These are phyloP conservation scores for Fusarium pseudograminearum DNA, from an alignment of 2,329 filamentous ascomycete species.

Conservation along the genomic window DNA sequence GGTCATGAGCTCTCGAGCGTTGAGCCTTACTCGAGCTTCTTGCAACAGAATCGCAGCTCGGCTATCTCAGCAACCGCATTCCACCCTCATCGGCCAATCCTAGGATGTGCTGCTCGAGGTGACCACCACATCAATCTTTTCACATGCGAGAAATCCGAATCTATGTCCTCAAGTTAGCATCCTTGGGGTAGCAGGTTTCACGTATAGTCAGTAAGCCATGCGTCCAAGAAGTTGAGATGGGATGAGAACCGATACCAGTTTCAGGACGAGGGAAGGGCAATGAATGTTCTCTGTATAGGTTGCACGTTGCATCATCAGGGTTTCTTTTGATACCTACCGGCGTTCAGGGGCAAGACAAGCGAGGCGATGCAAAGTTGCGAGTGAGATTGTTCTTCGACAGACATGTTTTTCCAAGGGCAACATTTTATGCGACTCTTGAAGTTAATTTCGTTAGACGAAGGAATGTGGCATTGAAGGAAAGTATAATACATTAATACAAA, in stretches of 20 bases:
- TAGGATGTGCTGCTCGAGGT: conserved; percentile 87
- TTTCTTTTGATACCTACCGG: conserved; percentile 39
- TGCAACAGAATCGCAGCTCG: conserved; percentile 81
- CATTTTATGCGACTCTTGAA: conserved; percentile 3
- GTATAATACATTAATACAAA: conserved; percentile 40
- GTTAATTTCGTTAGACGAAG: conserved; percentile 28
- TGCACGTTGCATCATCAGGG: conserved; percentile 45
- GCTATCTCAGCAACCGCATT: conserved; percentile 92
- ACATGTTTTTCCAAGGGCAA: conserved; percentile 18
- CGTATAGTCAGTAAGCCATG: conserved; percentile 24
- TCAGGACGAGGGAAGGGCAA: conserved; percentile 5
- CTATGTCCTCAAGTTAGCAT: conserved; percentile 49
- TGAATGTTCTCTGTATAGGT: conserved; percentile 36
- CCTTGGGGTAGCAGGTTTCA: conserved; percentile 37
- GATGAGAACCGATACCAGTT: conserved; percentile 19
- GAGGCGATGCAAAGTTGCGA: conserved; percentile 33
- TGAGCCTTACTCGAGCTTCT: conserved; percentile 90
- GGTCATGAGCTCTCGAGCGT: conserved; percentile 82
- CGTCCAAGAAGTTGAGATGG: neutral
- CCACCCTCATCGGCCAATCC: conserved; percentile 92
- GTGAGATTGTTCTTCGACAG: conserved; percentile 23
- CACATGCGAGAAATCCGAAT: conserved; percentile 69
- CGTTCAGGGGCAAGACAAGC: conserved; percentile 43
- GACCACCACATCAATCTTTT: conserved; percentile 94
- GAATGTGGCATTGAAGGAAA: conserved; percentile 13